Evolutionary conservation across 2,329 filamentous ascomycete genomes (phyloP).

Genomic region (Trichoderma pleuroti): DNA sequence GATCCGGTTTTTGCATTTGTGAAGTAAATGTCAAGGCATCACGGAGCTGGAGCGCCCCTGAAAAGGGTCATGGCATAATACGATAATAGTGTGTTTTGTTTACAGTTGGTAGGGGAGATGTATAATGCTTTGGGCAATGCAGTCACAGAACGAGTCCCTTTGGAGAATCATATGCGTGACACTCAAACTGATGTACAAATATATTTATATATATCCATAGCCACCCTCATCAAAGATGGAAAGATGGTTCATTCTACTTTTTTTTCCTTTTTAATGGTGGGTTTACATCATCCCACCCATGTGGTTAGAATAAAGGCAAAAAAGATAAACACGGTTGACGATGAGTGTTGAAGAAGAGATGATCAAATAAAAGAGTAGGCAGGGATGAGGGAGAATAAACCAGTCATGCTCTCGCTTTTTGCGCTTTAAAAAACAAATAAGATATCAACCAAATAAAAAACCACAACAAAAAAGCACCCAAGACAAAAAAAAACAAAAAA

Average conservation of each 20-base stretch:
- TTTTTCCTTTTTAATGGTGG: not conserved
- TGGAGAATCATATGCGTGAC: not conserved
- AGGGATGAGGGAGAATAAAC: not conserved
- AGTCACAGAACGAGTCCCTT: not conserved
- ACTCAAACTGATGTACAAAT: not conserved
- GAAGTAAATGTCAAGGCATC: not conserved
- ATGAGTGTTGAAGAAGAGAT: not conserved
- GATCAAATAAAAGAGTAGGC: not conserved
- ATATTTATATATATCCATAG: not conserved
- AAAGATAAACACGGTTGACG: not conserved
- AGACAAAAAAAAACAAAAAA: slow-evolving; percentile 3
- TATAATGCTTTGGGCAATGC: not conserved
- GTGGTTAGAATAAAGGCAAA: not conserved
- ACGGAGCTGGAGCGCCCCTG: not conserved
- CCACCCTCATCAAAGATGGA: not conserved
- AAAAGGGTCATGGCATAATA: not conserved
- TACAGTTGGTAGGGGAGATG: not conserved
- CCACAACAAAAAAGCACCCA: not conserved
- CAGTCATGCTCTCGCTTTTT: slow-evolving; percentile 8
- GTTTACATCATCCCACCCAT: not conserved
- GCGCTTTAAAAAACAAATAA: not conserved
- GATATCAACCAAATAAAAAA: not conserved
- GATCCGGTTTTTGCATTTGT: not conserved
- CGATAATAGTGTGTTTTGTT: not conserved
- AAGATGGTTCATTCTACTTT: not conserved